Percentiles rank a stretch among this genome's conserved stretches.
phyloP scores from a whole-genome alignment of 371 early-diverging fungal species.

The Mucor mucedo region DNA sequence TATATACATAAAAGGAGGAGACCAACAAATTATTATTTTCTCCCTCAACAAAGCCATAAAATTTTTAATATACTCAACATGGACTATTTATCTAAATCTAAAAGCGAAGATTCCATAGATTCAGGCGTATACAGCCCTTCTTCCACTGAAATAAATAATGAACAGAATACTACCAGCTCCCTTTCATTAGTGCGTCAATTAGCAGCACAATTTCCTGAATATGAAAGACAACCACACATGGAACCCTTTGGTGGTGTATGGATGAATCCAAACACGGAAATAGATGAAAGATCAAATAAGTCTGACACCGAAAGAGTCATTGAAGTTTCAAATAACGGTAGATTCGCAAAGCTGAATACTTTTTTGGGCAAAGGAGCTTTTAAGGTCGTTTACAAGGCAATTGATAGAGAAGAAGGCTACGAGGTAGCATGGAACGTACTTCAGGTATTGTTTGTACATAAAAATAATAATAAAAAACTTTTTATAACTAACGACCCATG shows the following conservation, averaged over 20 bases:
- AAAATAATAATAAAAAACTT: background rate
- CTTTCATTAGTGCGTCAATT: constrained; percentile 45
- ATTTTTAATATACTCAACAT: constrained; percentile 3
- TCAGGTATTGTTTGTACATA: constrained; percentile 34
- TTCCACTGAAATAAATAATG: constrained; percentile 18
- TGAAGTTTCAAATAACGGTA: constrained; percentile 71
- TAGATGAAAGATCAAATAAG: constrained; percentile 37
- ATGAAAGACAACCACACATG: constrained; percentile 34
- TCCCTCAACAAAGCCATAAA: background rate
- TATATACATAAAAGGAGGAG: background rate
- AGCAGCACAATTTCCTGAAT: constrained; percentile 43
- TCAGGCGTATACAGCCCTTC: constrained; percentile 33
- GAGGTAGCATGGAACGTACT: constrained; percentile 92
- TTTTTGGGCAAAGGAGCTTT: constrained; percentile 85
- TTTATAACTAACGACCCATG: background rate
- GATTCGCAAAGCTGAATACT: constrained; percentile 72
- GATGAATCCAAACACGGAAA: constrained; percentile 38
- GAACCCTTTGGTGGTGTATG: constrained; percentile 48
- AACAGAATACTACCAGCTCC: constrained; percentile 36
- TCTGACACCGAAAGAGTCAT: constrained; percentile 53
- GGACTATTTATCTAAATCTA: constrained; percentile 17
- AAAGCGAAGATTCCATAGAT: constrained; percentile 33
- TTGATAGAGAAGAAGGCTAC: constrained; percentile 84
- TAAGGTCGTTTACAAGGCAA: constrained; percentile 88
- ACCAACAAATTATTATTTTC: background rate